A percentile compares a stretch with the other conserved stretches of the same genome.
These are phyloP conservation scores for Mentha longifolia DNA, from an alignment of 257 asterid genomes.

Conservation along the genomic window DNA sequence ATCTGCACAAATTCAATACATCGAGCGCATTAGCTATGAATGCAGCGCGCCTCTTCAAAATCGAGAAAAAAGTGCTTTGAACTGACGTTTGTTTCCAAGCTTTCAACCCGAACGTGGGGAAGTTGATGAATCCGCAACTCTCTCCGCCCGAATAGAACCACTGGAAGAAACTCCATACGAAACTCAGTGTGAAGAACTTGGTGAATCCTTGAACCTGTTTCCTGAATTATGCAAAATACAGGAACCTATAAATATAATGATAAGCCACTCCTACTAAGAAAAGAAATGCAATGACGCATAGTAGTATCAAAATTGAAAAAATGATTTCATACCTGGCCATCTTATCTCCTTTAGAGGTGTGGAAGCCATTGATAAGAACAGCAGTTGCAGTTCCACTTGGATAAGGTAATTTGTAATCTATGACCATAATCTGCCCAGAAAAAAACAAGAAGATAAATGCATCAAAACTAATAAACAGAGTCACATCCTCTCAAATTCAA, in stretches of 20 bases:
- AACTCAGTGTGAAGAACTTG: constrained; percentile 77
- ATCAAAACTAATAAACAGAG: not conserved
- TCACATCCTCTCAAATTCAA: not conserved
- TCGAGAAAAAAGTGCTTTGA: not conserved
- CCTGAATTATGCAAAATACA: constrained; percentile 45
- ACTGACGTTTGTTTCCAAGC: constrained; percentile 76
- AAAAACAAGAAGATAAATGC: not conserved
- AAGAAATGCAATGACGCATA: too few species aligned
- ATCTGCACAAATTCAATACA: constrained; percentile 52
- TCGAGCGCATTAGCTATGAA: constrained; percentile 15
- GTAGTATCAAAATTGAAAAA: too few species aligned
- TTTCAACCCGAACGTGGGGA: constrained; percentile 83
- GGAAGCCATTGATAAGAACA: constrained; percentile 78
- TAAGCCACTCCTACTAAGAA: not conserved
- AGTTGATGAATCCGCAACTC: constrained; percentile 68
- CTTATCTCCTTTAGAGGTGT: constrained; percentile 66
- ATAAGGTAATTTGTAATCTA: constrained; percentile 64
- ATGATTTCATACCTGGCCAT: constrained; percentile 54
- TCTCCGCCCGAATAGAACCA: constrained; percentile 90
- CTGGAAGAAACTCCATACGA: constrained; percentile 85
- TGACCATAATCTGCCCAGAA: constrained; percentile 60
- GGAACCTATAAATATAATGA: not conserved
- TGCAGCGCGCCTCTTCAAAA: not conserved
- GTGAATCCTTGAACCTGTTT: constrained; percentile 77
- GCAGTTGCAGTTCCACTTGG: constrained; percentile 86